A percentile compares a stretch with the other conserved stretches of the same genome.
Evolutionary conservation across 2,329 filamentous ascomycete genomes (phyloP).

Genomic region (Trematosphaeria pertusa): DNA sequence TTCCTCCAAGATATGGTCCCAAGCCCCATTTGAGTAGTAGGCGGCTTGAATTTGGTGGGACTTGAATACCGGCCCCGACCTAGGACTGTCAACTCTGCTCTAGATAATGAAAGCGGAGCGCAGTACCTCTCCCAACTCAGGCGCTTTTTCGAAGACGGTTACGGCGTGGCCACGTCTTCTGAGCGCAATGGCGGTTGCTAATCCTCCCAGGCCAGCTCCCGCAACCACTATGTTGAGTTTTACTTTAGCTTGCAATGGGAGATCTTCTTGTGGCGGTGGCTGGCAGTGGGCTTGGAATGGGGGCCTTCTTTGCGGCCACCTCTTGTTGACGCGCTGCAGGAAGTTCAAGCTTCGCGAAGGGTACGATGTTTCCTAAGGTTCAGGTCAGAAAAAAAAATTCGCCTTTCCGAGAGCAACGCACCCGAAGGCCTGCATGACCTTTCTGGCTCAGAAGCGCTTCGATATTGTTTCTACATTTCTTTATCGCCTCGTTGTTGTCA

Average conservation of each 20-base stretch:
- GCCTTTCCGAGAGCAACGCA: no score
- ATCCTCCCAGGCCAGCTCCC: slow-evolving; percentile 25
- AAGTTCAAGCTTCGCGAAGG: slow-evolving; percentile 26
- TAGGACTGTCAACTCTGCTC: background rate
- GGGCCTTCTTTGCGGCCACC: background rate
- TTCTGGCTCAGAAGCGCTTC: slow-evolving; percentile 10
- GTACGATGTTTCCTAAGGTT: slow-evolving; percentile 30
- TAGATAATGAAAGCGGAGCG: background rate
- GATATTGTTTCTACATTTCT: slow-evolving; percentile 14
- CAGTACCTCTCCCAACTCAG: slow-evolving; percentile 19
- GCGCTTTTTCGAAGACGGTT: slow-evolving; percentile 21
- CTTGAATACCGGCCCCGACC: slow-evolving; percentile 30
- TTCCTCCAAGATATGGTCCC: slow-evolving; percentile 15
- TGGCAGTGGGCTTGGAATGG: background rate
- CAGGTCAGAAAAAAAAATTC: no score
- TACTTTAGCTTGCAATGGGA: slow-evolving; percentile 10
- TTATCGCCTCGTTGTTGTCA: background rate
- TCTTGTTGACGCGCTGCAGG: slow-evolving; percentile 9
- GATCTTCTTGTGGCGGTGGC: background rate
- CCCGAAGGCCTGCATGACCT: slow-evolving; percentile 10
- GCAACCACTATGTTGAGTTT: slow-evolving; percentile 22
- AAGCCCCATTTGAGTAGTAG: slow-evolving; percentile 58
- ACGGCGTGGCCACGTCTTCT: slow-evolving; percentile 20
- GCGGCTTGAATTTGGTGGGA: slow-evolving; percentile 44
- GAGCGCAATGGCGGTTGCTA: slow-evolving; percentile 24